Conservation (phyloP, 2,329 filamentous ascomycete genomes). For the Pleoardoris graminearum region DNA sequence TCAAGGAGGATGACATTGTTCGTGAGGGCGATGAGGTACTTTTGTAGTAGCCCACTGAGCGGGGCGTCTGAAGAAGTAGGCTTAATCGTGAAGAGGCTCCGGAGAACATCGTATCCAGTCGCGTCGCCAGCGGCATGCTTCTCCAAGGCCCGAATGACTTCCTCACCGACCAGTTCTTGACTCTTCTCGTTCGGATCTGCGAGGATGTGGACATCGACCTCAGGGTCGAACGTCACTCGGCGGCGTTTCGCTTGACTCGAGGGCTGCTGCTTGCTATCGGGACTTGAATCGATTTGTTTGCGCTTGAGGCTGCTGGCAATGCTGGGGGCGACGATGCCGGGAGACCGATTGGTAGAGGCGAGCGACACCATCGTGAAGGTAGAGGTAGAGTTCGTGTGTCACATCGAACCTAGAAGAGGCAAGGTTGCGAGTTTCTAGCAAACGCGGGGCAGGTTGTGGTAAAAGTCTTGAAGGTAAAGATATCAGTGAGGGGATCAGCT, state of each 20-base stretch:
- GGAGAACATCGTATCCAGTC: constrained; percentile 60
- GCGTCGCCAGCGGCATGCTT: constrained; percentile 58
- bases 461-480: constrained; percentile 14
- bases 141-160: constrained; percentile 62
- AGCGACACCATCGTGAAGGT: constrained; percentile 44
- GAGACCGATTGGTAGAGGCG: constrained; percentile 34
- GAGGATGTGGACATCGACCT: constrained; percentile 52
- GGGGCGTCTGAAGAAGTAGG: constrained; percentile 55
- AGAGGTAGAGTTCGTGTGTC: constrained; percentile 17
- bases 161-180: constrained; percentile 61
- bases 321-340: constrained; percentile 34
- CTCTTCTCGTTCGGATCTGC: constrained; percentile 56
- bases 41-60: constrained; percentile 56
- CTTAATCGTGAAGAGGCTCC: constrained; percentile 55
- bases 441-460: constrained; percentile 1
- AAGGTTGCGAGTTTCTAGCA: not conserved
- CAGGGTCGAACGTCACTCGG: constrained; percentile 54
- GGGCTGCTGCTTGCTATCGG: constrained; percentile 39
- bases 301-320: constrained; percentile 44
- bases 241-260: constrained; percentile 49
- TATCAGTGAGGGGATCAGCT: not conserved
- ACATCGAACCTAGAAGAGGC: constrained; percentile 31
- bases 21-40: constrained; percentile 63
- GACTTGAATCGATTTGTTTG: constrained; percentile 36
- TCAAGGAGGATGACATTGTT: constrained; percentile 60